Percentiles rank a stretch among this genome's conserved stretches.
Evolutionary conservation across 2,329 filamentous ascomycete genomes (phyloP).

Genomic region (Fusarium beomiforme): DNA sequence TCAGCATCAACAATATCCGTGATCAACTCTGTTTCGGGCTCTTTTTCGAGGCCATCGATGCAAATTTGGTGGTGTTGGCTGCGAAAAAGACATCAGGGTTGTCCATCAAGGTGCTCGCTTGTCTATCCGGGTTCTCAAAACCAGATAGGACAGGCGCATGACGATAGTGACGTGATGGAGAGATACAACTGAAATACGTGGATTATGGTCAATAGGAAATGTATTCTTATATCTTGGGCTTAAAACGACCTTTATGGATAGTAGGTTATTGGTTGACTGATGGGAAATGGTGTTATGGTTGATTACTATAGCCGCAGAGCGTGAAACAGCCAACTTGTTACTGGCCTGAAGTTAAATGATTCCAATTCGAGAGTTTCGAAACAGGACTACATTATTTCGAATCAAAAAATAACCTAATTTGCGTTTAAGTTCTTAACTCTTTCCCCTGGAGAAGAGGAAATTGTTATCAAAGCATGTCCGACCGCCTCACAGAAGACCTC

Average conservation of each 20-base stretch:
- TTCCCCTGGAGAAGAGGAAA: too few relatives aligned
- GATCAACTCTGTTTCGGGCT: neutral
- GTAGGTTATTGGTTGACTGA: neutral
- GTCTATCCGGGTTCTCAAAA: slow-evolving; percentile 43
- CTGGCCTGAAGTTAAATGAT: rapidly evolving
- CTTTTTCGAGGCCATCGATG: slow-evolving; percentile 8
- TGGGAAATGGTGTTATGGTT: neutral
- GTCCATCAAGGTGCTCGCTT: slow-evolving; percentile 40
- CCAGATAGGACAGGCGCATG: neutral
- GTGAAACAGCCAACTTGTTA: neutral
- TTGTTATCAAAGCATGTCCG: neutral
- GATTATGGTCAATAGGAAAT: rapidly evolving
- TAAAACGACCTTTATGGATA: slow-evolving; percentile 13
- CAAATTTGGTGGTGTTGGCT: slow-evolving; percentile 15
- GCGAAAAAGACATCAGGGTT: slow-evolving; percentile 41
- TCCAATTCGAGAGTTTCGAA: neutral
- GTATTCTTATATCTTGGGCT: slow-evolving; percentile 2
- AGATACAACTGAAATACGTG: neutral
- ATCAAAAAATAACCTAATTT: neutral
- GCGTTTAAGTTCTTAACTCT: neutral
- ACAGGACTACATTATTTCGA: neutral
- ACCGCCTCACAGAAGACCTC: neutral
- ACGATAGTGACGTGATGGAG: slow-evolving; percentile 7
- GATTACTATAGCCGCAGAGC: neutral
- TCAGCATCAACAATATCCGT: slow-evolving; percentile 1